A percentile compares a stretch with the other conserved stretches of the same genome.
These are phyloP conservation scores for Persicaria maculosa DNA, from an alignment of 148 eudicot genomes.

Conservation along the genomic window DNA sequence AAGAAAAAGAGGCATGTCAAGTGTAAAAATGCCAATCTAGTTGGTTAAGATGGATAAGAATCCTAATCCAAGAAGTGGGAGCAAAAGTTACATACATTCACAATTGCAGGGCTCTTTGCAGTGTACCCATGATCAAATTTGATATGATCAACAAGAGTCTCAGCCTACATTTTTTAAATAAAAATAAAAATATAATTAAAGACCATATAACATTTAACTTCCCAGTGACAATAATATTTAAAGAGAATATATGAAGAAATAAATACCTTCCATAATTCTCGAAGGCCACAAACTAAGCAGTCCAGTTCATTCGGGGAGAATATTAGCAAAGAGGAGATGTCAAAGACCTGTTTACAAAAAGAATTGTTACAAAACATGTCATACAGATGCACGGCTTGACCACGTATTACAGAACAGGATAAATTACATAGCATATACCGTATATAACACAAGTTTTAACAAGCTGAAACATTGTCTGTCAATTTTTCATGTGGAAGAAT, in stretches of 20 bases:
- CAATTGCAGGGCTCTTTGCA: constrained; percentile 87
- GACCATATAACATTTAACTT: constrained; percentile 5
- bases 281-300: constrained; percentile 88
- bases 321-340: constrained; percentile 73
- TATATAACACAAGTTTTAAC: background rate
- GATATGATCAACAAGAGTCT: constrained; percentile 78
- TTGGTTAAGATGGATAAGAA: background rate
- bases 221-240: background rate
- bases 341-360: constrained; percentile 60
- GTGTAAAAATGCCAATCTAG: background rate
- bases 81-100: constrained; percentile 36
- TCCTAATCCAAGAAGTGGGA: background rate
- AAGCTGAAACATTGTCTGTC: background rate
- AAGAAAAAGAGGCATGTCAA: background rate
- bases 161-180: constrained; percentile 49
- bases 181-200: constrained; percentile 5
- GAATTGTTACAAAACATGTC: background rate
- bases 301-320: constrained; percentile 89
- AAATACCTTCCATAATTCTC: constrained; percentile 94
- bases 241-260: constrained; percentile 5
- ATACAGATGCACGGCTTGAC: background rate
- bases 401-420: background rate
- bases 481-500: background rate
- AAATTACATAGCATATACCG: background rate
- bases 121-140: constrained; percentile 99